These are phyloP conservation scores for Agaricus sinodeliciosus DNA, from an alignment of 768 basidiomycete species.

Conservation along the genomic window DNA sequence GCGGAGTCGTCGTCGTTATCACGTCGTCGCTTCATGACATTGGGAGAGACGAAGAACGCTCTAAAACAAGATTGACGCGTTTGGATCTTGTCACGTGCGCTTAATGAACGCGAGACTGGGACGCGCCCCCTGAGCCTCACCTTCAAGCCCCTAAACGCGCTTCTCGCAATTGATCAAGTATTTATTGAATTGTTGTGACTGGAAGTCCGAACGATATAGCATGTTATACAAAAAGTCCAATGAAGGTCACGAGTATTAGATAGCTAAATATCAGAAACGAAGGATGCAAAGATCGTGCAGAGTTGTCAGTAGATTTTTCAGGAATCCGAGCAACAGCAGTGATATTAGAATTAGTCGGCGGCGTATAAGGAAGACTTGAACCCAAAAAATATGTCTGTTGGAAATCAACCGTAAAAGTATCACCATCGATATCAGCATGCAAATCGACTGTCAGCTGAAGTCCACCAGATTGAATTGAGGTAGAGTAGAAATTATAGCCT, in stretches of 20 bases:
- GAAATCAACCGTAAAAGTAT: constrained; percentile 11
- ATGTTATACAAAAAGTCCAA: no score
- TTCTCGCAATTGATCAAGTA: no score
- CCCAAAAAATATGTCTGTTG: constrained; percentile 14
- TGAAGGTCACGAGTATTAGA: no score
- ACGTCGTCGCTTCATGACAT: constrained; percentile 7
- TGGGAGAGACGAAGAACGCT: neutral
- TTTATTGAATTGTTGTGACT: no score
- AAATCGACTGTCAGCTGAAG: constrained; percentile 11
- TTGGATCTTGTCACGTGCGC: neutral
- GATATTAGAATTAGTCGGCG: constrained; percentile 5
- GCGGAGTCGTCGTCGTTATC: neutral
- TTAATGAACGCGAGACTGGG: no score
- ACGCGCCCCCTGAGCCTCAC: no score
- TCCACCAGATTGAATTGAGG: constrained; percentile 1
- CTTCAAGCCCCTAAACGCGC: no score
- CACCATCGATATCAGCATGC: constrained; percentile 9
- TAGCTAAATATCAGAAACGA: neutral
- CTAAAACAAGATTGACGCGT: neutral
- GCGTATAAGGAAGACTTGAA: constrained; percentile 9
- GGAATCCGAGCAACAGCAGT: neutral
- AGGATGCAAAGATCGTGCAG: neutral
- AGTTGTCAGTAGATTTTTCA: neutral
- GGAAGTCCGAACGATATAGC: no score
- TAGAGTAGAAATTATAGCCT: constrained; percentile 13